Evolutionary conservation across 192 early-diverging fungal species (phyloP).

Genomic region (Jimgerdemannia flammicorona): DNA sequence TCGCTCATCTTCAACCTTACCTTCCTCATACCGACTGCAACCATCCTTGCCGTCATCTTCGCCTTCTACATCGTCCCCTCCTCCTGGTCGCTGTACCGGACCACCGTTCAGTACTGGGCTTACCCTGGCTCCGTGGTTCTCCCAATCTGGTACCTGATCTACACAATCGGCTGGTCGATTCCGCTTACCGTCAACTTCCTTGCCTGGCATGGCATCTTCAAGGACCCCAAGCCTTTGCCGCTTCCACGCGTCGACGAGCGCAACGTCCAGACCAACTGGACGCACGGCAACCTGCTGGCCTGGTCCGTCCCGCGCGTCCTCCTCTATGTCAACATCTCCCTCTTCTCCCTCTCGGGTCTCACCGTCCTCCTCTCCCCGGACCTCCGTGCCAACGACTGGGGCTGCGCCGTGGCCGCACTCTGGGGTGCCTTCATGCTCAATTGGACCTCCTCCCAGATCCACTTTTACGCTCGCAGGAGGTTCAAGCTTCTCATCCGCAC

Average conservation of each 20-base stretch:
- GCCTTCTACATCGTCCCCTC: slow-evolving; percentile 4
- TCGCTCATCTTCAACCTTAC: slow-evolving; percentile 10
- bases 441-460: slow-evolving; percentile 13
- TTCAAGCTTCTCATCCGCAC: slow-evolving; percentile 5
- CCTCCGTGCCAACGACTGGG: slow-evolving; percentile 7
- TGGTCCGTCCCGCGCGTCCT: slow-evolving; percentile 11
- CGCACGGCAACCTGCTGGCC: slow-evolving; percentile 5
- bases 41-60: slow-evolving; percentile 5
- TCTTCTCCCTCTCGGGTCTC: slow-evolving; percentile 1
- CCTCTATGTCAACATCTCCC: slow-evolving; percentile 2
- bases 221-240: background rate
- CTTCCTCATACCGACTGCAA: slow-evolving; percentile 8
- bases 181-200: slow-evolving; percentile 10
- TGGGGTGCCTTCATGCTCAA: slow-evolving; percentile 15
- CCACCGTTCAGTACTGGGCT: slow-evolving; percentile 1
- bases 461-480: slow-evolving; percentile 11
- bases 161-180: slow-evolving; percentile 12
- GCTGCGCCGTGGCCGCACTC: background rate
- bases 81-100: slow-evolving; percentile 1
- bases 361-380: slow-evolving; percentile 6
- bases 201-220: slow-evolving; percentile 16
- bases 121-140: slow-evolving; percentile 7
- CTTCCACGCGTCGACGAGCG: background rate
- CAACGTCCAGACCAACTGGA: slow-evolving; percentile 3
- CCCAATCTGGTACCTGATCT: slow-evolving; percentile 5